These are phyloP conservation scores for Aspergillus sclerotialis DNA, from an alignment of 2,329 filamentous ascomycete genomes.

Conservation along the genomic window DNA sequence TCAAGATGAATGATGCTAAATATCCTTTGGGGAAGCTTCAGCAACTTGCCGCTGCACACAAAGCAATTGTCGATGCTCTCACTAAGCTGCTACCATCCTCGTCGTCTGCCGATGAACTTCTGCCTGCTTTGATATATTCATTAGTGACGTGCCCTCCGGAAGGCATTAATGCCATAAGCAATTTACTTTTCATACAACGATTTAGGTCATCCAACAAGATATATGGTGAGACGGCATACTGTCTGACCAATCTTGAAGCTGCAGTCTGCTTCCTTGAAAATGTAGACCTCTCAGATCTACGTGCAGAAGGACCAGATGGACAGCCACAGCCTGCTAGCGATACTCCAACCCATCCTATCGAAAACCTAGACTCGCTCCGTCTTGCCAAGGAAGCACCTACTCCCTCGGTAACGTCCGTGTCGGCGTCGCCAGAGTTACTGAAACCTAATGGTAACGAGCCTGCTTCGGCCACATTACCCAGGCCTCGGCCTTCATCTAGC, in stretches of 20 bases:
- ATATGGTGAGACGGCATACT: conserved; percentile 92
- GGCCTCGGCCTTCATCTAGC: conserved; percentile 28
- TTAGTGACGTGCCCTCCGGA: conserved; percentile 85
- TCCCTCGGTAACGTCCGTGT: conserved; percentile 21
- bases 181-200: conserved; percentile 86
- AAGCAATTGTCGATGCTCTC: conserved; percentile 84
- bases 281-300: conserved; percentile 82
- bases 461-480: conserved; percentile 28
- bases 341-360: conserved; percentile 15
- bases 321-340: conserved; percentile 50
- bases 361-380: conserved; percentile 19
- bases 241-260: conserved; percentile 90
- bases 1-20: conserved; percentile 76
- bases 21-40: conserved; percentile 89
- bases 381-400: conserved; percentile 17
- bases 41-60: conserved; percentile 80
- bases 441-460: conserved; percentile 21
- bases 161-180: conserved; percentile 82
- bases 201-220: conserved; percentile 82
- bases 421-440: conserved; percentile 22
- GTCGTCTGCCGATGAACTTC: conserved; percentile 92
- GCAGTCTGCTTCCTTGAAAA: conserved; percentile 92
- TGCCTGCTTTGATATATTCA: conserved; percentile 93
- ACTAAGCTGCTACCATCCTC: conserved; percentile 60
- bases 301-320: conserved; percentile 65